phyloP scores from a whole-genome alignment of 257 asterid genomes.

The Nicotiana otophora region DNA sequence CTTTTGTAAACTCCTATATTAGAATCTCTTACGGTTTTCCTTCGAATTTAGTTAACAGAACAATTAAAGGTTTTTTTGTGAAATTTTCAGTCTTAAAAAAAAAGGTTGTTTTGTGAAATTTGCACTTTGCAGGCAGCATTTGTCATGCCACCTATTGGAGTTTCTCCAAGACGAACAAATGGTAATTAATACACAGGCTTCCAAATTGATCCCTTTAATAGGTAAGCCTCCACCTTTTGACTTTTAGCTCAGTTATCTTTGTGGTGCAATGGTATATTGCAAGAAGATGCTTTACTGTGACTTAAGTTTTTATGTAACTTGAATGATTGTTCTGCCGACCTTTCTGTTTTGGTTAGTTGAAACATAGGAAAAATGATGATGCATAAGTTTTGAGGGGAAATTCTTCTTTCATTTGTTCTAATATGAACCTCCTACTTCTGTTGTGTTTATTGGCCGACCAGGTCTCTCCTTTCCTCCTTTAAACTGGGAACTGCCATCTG shows the following conservation, averaged over 20 bases:
- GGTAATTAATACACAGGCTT: conserved; percentile 47
- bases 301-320: too few species aligned
- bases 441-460: neutral
- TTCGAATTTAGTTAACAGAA: neutral
- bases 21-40: neutral
- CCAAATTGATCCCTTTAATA: conserved; percentile 51
- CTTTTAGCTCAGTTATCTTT: neutral
- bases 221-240: conserved; percentile 40
- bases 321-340: too few species aligned
- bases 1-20: neutral
- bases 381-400: neutral
- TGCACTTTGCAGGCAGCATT: conserved; percentile 51
- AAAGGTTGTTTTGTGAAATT: neutral
- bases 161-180: conserved; percentile 68
- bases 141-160: conserved; percentile 55
- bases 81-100: neutral
- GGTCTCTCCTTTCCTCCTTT: neutral
- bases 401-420: neutral
- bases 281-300: neutral
- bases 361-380: neutral
- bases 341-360: too few species aligned
- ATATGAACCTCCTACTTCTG: neutral
- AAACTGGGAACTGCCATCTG: neutral
- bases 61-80: neutral
- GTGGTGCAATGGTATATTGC: neutral